Base-by-base conservation (phyloP, 768 basidiomycete genomes). In the Lepiota brunneoincarnata region DNA sequence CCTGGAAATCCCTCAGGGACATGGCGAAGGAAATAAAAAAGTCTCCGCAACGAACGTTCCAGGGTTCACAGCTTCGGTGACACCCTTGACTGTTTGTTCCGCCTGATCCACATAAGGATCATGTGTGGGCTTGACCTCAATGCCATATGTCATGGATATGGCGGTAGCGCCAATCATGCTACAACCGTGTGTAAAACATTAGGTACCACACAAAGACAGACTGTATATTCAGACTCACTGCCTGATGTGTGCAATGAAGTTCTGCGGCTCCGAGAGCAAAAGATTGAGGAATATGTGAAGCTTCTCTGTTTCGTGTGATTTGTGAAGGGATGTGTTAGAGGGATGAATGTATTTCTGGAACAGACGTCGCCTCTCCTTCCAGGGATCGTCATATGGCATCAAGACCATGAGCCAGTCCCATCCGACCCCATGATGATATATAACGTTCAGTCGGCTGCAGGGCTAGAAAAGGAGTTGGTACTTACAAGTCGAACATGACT, bases 1-100 rank as follows among this genome's bases (percentile, higher is more conserved):
- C 78, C 77, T 3, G 78, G 79, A 44, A 79, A 61, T 79, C 78
- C 78, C 14, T 68, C 61, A 1, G 79, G 79, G 35, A 81, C 61
- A 50, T 77, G 61, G 41, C 69, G 69, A 54, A 81, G 68, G 72
- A 49, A 12, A 21, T 39, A n/a, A 26, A 1, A 57, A 51, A 15
- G 51, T 38, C 46, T 67, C 64, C 14, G 64, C 66, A 4, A 58
- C 49, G 26, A 59, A 64, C 1, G 56, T 54, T n/a, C 58, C 58
- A 17, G 49, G 52, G 4, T 23, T 51, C 9, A 17, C 34, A 4
- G 41, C 49, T 10, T 51, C 56, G 6, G 51, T 39, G 12, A 59
- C 26, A 12, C 21, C 38, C 10, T 34, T 24, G 1, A 61, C 12
- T 7, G 58, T 40, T 3, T 38, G 28, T 31, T 44, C 42, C 2